These are phyloP conservation scores for Candida tropicalis DNA, from an alignment of 1,139 yeast genomes.

Conservation along the genomic window DNA sequence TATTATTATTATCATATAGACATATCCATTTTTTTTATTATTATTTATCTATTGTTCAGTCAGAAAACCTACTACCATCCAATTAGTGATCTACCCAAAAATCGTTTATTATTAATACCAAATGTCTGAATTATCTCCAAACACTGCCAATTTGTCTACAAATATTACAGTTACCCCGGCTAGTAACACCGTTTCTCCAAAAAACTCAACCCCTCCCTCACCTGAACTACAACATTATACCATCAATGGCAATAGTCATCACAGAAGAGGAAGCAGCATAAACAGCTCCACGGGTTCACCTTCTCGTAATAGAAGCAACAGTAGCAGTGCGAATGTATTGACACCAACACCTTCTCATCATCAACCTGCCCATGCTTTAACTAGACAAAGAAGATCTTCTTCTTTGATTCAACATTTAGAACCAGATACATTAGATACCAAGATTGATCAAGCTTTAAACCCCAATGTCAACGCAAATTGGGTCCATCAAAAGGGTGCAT, in stretches of 20 bases:
- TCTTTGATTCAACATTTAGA: conserved; percentile 80
- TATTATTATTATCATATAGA: too few relatives aligned
- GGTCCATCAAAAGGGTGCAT: conserved; percentile 95
- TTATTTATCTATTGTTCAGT: too few relatives aligned
- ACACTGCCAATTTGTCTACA: background rate
- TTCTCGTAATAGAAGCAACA: conserved; percentile 15
- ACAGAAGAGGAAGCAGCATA: conserved; percentile 7
- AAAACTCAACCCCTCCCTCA: background rate
- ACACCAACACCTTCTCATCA: conserved; percentile 35
- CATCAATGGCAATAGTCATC: background rate
- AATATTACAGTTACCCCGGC: conserved; percentile 4
- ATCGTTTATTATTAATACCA: too few relatives aligned
- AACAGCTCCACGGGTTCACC: conserved; percentile 11
- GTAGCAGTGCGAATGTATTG: conserved; percentile 12
- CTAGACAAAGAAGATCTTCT: conserved; percentile 50
- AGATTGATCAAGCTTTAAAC: conserved; percentile 85
- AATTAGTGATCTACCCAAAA: too few relatives aligned
- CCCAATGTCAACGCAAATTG: conserved; percentile 93
- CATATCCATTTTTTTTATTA: too few relatives aligned
- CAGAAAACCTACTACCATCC: too few relatives aligned
- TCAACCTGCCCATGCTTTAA: conserved; percentile 26
- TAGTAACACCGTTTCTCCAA: conserved; percentile 3
- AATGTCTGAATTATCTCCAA: conserved; percentile 2
- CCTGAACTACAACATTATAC: conserved; percentile 1
- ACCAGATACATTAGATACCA: conserved; percentile 90